phyloP scores from a whole-genome alignment of 805 yeast genomes.

The Blastobotrys chiropterorum region DNA sequence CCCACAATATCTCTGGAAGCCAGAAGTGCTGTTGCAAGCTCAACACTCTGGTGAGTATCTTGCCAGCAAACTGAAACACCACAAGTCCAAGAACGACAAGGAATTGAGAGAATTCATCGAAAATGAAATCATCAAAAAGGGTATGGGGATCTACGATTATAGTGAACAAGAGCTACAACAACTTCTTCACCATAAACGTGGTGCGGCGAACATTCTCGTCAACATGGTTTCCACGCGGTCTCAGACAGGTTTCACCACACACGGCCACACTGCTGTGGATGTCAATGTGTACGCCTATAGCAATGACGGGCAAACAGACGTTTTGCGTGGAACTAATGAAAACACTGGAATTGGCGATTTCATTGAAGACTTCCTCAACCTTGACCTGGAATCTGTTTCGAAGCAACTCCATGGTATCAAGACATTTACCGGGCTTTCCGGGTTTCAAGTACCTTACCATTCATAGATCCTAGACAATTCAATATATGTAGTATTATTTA shows the following conservation, averaged over 20 bases:
- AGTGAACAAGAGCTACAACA: slow-evolving; percentile 46
- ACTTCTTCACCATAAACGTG: slow-evolving; percentile 33
- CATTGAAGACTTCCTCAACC: slow-evolving; percentile 47
- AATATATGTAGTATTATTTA: no score
- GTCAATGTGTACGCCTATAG: slow-evolving; percentile 67
- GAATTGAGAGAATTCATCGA: slow-evolving; percentile 42
- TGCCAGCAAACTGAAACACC: slow-evolving; percentile 39
- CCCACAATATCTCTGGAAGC: slow-evolving; percentile 87
- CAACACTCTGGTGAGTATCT: slow-evolving; percentile 74
- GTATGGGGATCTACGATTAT: slow-evolving; percentile 60
- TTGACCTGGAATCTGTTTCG: slow-evolving; percentile 28
- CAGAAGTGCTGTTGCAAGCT: slow-evolving; percentile 64
- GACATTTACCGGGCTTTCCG: not conserved
- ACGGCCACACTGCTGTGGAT: slow-evolving; percentile 94
- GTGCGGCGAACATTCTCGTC: slow-evolving; percentile 47
- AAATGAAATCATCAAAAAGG: slow-evolving; percentile 50
- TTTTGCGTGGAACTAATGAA: slow-evolving; percentile 74
- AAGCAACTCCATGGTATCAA: slow-evolving; percentile 17
- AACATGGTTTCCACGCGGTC: slow-evolving; percentile 75
- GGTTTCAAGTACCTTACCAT: not conserved
- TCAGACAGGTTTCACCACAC: slow-evolving; percentile 93
- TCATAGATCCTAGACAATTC: not conserved
- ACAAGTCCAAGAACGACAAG: slow-evolving; percentile 27
- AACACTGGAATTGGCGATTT: slow-evolving; percentile 79
- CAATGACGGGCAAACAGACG: slow-evolving; percentile 42